Evolutionary conservation across 2,329 filamentous ascomycete genomes (phyloP).

Genomic region (Ophiostoma populinum): DNA sequence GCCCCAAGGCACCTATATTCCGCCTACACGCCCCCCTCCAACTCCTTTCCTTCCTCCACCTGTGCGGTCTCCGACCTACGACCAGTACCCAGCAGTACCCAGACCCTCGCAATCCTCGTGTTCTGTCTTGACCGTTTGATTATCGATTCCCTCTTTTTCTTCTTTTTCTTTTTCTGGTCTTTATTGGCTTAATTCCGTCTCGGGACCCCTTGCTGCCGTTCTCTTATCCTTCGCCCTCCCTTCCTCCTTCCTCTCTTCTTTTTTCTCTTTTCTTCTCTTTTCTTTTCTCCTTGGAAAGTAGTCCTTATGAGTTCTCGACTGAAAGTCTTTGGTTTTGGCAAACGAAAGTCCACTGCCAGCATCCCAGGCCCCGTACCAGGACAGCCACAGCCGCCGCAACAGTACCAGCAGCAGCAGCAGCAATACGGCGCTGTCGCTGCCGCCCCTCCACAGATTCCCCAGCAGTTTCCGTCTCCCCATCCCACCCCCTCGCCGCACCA

Average conservation of each 20-base stretch:
- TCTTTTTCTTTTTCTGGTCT: slow-evolving; percentile 1
- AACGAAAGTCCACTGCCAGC: slow-evolving; percentile 54
- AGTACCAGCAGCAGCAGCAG: slow-evolving; percentile 4
- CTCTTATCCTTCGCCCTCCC: slow-evolving; percentile 12
- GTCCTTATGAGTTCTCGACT: slow-evolving; percentile 58
- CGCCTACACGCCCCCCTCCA: no score
- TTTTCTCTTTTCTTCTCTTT: slow-evolving; percentile 13
- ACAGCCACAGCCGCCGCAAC: slow-evolving; percentile 14
- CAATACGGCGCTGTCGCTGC: slow-evolving; percentile 10
- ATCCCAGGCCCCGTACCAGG: slow-evolving; percentile 26
- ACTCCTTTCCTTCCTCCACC: no score
- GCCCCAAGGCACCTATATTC: no score
- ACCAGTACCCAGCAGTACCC: no score
- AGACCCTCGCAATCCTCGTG: no score
- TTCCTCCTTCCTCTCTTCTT: slow-evolving; percentile 5
- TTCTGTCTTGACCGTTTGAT: not conserved
- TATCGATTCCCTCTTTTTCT: not conserved
- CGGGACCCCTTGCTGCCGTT: not conserved
- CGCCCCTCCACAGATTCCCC: slow-evolving; percentile 32
- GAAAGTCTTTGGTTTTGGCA: slow-evolving; percentile 66
- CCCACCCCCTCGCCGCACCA: slow-evolving; percentile 8
- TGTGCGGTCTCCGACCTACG: no score
- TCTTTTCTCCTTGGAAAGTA: slow-evolving; percentile 14
- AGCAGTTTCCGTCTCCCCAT: slow-evolving; percentile 22
- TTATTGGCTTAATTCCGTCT: slow-evolving; percentile 2